Conservation (phyloP, 2,329 filamentous ascomycete genomes). For the Stagonosporopsis tanaceti region DNA sequence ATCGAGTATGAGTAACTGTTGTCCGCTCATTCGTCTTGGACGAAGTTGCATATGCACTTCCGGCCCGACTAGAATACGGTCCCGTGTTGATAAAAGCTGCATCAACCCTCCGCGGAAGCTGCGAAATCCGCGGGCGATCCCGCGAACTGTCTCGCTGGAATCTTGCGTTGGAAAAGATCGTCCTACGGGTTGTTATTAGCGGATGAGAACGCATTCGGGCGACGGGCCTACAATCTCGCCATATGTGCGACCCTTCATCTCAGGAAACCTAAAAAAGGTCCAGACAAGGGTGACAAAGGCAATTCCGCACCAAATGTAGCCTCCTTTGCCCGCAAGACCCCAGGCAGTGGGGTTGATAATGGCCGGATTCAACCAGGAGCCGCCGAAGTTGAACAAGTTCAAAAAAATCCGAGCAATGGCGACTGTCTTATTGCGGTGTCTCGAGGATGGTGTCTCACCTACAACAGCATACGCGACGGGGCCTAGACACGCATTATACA, state of each 20-base stretch:
- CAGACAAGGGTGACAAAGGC: constrained; percentile 80
- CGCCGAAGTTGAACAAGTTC: constrained; percentile 58
- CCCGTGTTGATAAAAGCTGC: background rate
- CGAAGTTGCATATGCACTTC: background rate
- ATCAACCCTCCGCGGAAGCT: constrained; percentile 1
- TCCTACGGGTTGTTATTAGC: constrained; percentile 2
- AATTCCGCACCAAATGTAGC: constrained; percentile 83
- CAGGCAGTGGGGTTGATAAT: constrained; percentile 63
- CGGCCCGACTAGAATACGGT: background rate
- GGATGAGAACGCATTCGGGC: background rate
- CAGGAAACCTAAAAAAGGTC: constrained; percentile 78
- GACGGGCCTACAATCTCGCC: constrained; percentile 62
- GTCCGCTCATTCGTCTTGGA: background rate
- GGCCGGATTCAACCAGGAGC: constrained; percentile 66
- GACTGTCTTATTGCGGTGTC: constrained; percentile 86
- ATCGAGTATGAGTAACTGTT: background rate
- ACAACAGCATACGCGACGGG: constrained; percentile 89
- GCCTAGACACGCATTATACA: constrained; percentile 84
- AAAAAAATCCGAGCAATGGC: constrained; percentile 72
- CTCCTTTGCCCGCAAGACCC: constrained; percentile 76
- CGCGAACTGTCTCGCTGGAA: constrained; percentile 11
- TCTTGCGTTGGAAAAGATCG: constrained; percentile 10
- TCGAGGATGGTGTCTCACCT: constrained; percentile 78
- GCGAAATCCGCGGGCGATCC: constrained; percentile 10
- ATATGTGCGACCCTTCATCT: constrained; percentile 79